Percentiles rank a stretch among this genome's conserved stretches.
Conservation (phyloP, 2,329 filamentous ascomycete genomes). For the Trichoderma koningii region DNA sequence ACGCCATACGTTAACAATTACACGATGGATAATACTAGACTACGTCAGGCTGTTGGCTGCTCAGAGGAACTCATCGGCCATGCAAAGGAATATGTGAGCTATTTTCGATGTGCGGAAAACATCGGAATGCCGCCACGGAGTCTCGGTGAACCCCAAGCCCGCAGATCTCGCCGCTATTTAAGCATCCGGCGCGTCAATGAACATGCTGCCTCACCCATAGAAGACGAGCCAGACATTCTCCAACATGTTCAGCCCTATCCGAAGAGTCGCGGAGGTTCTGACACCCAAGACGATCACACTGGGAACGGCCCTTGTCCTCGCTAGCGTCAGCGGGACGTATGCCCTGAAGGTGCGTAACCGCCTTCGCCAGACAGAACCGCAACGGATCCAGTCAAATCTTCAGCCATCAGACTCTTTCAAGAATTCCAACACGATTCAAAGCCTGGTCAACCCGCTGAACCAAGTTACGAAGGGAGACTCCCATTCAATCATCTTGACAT, state of each 20-base stretch:
- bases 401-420: neutral
- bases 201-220: neutral
- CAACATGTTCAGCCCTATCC: neutral
- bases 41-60: no score
- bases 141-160: neutral
- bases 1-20: no score
- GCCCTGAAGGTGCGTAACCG: neutral
- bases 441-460: neutral
- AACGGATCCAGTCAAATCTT: neutral
- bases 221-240: no score
- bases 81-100: neutral
- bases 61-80: neutral
- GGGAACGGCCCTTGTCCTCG: neutral
- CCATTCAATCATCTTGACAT: neutral
- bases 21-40: no score
- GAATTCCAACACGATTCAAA: neutral
- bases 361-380: neutral
- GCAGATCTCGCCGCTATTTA: neutral
- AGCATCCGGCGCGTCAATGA: neutral
- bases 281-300: neutral
- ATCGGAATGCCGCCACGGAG: neutral
- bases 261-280: neutral
- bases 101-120: neutral
- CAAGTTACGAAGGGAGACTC: slow-evolving; percentile 7
- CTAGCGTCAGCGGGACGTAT: neutral